phyloP scores from a whole-genome alignment of 2,329 filamentous ascomycete species.

The Pseudogymnoascus destructans region DNA sequence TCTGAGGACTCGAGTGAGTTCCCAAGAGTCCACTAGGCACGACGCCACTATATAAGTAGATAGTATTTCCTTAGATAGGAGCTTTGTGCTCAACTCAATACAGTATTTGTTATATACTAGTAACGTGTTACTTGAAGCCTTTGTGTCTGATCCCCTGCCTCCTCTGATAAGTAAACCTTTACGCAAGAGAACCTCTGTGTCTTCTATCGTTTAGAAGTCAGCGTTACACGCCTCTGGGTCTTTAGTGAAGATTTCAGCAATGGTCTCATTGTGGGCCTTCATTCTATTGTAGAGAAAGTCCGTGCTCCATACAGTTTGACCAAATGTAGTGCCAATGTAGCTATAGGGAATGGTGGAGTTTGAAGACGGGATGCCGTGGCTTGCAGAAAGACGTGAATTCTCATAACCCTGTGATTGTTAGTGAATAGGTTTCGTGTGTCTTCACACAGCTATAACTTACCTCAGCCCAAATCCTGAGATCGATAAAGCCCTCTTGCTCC shows the following conservation, averaged over 20 bases:
- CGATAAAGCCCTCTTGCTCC: background rate
- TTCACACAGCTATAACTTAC: background rate
- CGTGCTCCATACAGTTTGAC: background rate
- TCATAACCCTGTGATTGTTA: background rate
- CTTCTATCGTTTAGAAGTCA: too few species aligned
- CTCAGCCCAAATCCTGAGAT: background rate
- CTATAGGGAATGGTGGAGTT: background rate
- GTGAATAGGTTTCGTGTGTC: background rate
- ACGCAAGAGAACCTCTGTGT: too few species aligned
- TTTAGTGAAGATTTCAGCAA: background rate
- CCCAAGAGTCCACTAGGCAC: too few species aligned
- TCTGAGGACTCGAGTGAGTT: too few species aligned
- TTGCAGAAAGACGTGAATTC: background rate
- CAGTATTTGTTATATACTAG: too few species aligned
- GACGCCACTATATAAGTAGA: too few species aligned
- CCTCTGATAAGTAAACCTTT: too few species aligned
- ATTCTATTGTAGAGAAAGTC: background rate
- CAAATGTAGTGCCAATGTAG: constrained; percentile 2
- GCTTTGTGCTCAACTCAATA: too few species aligned
- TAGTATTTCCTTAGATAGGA: too few species aligned
- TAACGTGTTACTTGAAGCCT: too few species aligned
- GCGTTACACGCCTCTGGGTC: background rate
- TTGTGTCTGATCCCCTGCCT: too few species aligned
- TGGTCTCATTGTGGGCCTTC: background rate
- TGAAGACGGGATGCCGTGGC: background rate